Percentiles rank a stretch among this genome's conserved stretches.
These are phyloP conservation scores for Hippophae gyantsensis DNA, from an alignment of 306 rosid species.

Conservation along the genomic window DNA sequence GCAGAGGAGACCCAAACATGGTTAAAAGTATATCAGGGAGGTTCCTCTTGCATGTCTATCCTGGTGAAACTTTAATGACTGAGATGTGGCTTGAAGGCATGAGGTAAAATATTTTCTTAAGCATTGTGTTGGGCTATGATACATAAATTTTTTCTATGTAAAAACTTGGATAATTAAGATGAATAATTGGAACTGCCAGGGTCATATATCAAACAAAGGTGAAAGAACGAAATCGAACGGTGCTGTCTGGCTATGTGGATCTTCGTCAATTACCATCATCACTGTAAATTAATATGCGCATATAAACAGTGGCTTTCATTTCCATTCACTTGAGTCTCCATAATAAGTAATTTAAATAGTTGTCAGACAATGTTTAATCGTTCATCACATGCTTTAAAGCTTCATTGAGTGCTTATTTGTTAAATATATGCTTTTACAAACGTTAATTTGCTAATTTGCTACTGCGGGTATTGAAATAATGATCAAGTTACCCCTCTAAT, in stretches of 20 bases:
- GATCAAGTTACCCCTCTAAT: no score
- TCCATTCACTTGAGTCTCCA: background rate
- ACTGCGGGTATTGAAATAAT: no score
- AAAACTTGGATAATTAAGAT: conserved; percentile 5
- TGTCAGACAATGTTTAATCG: no score
- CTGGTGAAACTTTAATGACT: conserved; percentile 77
- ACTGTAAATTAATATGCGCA: conserved; percentile 24
- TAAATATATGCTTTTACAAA: no score
- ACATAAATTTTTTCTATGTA: conserved; percentile 2
- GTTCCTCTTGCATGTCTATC: conserved; percentile 83
- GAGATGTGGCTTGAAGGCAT: conserved; percentile 87
- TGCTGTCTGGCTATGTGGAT: conserved; percentile 67
- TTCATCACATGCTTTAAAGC: no score
- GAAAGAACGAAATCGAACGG: conserved; percentile 63
- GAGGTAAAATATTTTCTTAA: conserved; percentile 36
- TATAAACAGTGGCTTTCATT: background rate
- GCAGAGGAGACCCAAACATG: conserved; percentile 61
- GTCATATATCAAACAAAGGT: conserved; percentile 66
- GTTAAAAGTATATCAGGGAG: conserved; percentile 65
- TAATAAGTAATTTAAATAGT: no score
- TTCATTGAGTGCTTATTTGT: no score
- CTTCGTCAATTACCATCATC: conserved; percentile 40
- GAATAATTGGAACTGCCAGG: conserved; percentile 38
- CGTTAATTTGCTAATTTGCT: no score
- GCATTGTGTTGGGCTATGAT: background rate